phyloP scores from a whole-genome alignment of 208 protist genomes.

The Hexamita inflata region DNA sequence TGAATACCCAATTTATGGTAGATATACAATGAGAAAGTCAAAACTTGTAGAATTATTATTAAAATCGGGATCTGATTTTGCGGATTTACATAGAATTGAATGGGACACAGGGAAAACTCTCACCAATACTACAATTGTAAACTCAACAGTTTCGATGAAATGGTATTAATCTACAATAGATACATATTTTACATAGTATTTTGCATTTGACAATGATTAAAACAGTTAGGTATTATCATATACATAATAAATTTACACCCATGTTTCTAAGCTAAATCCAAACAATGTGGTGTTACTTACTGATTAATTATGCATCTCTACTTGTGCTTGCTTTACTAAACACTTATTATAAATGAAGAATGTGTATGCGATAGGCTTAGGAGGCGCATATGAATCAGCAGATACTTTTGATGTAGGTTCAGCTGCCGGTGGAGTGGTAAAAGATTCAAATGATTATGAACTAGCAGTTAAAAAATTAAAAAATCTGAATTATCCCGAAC shows the following conservation, averaged over 20 bases:
- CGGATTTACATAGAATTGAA: background rate
- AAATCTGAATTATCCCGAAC: too few species aligned
- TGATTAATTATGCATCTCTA: background rate
- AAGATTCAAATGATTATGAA: background rate
- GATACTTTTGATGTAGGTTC: conserved; percentile 13
- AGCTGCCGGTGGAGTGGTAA: background rate
- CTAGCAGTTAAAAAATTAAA: background rate
- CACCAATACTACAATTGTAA: background rate
- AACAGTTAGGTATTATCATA: background rate
- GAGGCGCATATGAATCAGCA: background rate
- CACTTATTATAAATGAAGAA: background rate
- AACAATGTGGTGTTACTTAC: background rate
- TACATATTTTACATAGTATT: background rate
- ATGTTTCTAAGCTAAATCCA: background rate
- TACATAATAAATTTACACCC: background rate
- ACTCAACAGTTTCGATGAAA: background rate
- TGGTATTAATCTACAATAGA: background rate
- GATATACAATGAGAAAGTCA: background rate
- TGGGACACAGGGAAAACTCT: background rate
- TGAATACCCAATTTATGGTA: conserved; percentile 14
- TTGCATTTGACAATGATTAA: conserved; percentile 5
- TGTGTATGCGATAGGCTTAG: background rate
- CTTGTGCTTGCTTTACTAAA: conserved; percentile 16
- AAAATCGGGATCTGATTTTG: background rate
- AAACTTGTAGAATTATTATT: background rate